Percentiles rank a stretch among this genome's conserved stretches.
Conservation (phyloP, 2,329 filamentous ascomycete genomes). For the Botrytis pseudocinerea region DNA sequence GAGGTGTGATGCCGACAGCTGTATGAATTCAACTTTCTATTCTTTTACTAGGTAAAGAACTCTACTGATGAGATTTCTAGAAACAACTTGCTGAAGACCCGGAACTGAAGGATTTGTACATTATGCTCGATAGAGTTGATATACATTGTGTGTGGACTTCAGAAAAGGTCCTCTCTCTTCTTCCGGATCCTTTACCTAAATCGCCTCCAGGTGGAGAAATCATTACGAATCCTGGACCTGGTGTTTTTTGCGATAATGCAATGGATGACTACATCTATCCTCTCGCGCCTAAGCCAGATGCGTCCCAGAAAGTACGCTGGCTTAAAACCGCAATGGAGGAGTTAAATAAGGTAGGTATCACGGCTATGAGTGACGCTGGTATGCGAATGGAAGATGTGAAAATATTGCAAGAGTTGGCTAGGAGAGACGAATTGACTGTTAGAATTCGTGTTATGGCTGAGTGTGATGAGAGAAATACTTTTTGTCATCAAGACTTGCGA, state of each 20-base stretch:
- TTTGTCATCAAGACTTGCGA: constrained; percentile 51
- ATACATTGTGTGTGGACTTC: constrained; percentile 72
- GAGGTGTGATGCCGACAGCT: constrained; percentile 62
- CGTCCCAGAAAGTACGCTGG: constrained; percentile 54
- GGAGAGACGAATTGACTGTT: constrained; percentile 56
- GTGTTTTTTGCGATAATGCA: constrained; percentile 73
- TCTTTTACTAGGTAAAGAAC: background rate
- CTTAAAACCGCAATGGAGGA: constrained; percentile 61
- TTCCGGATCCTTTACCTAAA: constrained; percentile 51
- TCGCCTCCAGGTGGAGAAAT: constrained; percentile 64
- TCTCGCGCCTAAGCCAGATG: constrained; percentile 57
- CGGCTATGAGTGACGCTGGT: constrained; percentile 70
- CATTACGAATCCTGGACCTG: constrained; percentile 59
- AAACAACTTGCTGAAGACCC: constrained; percentile 56
- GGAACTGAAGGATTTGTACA: constrained; percentile 55
- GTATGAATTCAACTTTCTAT: constrained; percentile 45
- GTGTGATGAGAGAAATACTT: constrained; percentile 63
- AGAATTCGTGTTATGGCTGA: constrained; percentile 70
- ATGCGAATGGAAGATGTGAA: constrained; percentile 55
- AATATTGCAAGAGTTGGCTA: constrained; percentile 55
- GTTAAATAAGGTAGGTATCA: constrained; percentile 64
- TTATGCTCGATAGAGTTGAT: constrained; percentile 71
- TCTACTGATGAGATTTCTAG: constrained; percentile 25
- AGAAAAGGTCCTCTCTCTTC: constrained; percentile 59
- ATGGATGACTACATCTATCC: constrained; percentile 59